Evolutionary conservation across 768 basidiomycete species (phyloP), one percentile per base, ranked within the genome.

Genomic region (Auricularia auricula-judae): DNA sequence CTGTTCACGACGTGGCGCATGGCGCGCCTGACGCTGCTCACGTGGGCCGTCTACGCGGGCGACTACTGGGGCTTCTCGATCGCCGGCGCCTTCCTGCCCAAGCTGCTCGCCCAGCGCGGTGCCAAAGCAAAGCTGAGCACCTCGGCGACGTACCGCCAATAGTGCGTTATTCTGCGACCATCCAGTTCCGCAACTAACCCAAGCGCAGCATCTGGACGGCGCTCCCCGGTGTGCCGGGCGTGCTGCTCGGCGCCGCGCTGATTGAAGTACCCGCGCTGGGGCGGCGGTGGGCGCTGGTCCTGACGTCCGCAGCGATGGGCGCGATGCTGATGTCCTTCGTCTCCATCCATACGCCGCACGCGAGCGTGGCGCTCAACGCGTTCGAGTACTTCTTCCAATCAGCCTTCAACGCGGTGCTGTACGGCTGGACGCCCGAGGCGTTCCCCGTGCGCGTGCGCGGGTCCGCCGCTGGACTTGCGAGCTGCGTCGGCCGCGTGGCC

Each of bases 1-100:
- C 70, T 92, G 65, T 91, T 91, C 72, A 78, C 81, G n/a, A 86
- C 85, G 3, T 76, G 74, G 21, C 83, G 82, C 71, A 74, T 89
- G 72, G 87, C 86, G 4, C 84, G 79, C 76, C 86, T 86, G 1
- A 89, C 88, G 3, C 2, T 65, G 18, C 16, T 12, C 33, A 65
- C 35, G n/a, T 42, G 33, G 61, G 43, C 12, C 44, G 44, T 34
- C 35, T 34, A 34, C 18, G 42, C 21, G 29, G 60, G 69, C 69
- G 47, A 53, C 68, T 29, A 36, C 65, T 10, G 66, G 67, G 88
- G 88, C 83, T 84, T 78, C 83, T 84, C 60, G 66, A 80, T 70
- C 43, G 12, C 54, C 10, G 14, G 43, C 63, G 47, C 47, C 11
- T 51, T 51, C 47, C 21, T 51, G 21, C 47, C 47, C n/a, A 21